Conservation (phyloP, 83 land plant genomes). For the Picea engelmannii region DNA sequence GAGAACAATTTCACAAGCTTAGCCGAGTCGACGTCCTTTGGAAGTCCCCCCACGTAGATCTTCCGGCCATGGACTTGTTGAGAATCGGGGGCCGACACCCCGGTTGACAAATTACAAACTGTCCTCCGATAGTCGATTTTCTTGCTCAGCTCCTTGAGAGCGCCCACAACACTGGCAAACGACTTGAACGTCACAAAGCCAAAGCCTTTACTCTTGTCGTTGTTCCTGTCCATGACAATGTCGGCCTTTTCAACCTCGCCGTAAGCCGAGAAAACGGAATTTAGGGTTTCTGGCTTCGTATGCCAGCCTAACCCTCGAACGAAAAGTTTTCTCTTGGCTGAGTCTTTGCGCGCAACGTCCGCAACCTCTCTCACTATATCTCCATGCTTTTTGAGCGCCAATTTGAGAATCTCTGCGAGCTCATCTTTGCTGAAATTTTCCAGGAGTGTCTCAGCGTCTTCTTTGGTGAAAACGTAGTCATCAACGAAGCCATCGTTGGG, state of each 20-base stretch:
- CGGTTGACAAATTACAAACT: slow-evolving; percentile 68
- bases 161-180: slow-evolving; percentile 79
- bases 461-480: no score
- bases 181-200: slow-evolving; percentile 89
- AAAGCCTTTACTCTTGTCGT: slow-evolving; percentile 80
- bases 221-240: slow-evolving; percentile 71
- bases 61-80: slow-evolving; percentile 16
- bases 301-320: slow-evolving; percentile 94
- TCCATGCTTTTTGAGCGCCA: no score
- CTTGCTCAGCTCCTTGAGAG: slow-evolving; percentile 90
- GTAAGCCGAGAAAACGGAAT: slow-evolving; percentile 64
- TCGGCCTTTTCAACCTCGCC: slow-evolving; percentile 83
- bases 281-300: slow-evolving; percentile 72
- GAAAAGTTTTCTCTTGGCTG: slow-evolving; percentile 85
- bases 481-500: no score
- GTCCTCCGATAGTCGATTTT: slow-evolving; percentile 86
- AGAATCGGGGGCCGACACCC: slow-evolving; percentile 15
- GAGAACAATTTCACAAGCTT: slow-evolving; percentile 35
- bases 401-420: no score
- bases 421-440: no score
- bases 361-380: no score
- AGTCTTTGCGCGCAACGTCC: slow-evolving; percentile 58
- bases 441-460: no score
- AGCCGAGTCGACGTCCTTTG: slow-evolving; percentile 16
- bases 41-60: background rate